These are phyloP conservation scores for Pleurotus sapidus DNA, from an alignment of 768 basidiomycete species.

Conservation along the genomic window DNA sequence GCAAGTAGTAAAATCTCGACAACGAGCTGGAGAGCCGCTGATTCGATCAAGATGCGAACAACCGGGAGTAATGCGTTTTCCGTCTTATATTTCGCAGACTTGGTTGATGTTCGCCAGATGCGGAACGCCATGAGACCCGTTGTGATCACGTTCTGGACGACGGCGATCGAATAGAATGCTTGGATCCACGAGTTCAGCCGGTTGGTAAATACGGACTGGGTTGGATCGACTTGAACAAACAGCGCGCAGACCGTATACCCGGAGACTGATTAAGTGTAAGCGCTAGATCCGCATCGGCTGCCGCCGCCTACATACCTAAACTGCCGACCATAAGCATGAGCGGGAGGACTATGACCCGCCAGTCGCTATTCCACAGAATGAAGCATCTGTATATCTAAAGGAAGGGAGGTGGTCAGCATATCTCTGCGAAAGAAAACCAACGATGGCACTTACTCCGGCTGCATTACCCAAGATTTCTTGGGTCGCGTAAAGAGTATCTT, in stretches of 20 bases:
- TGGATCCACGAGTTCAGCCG: slow-evolving; percentile 16
- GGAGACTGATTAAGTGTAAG: slow-evolving; percentile 10
- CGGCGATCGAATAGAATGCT: slow-evolving; percentile 16
- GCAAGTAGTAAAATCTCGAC: slow-evolving; percentile 15
- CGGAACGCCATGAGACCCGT: slow-evolving; percentile 18
- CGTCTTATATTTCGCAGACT: slow-evolving; percentile 10
- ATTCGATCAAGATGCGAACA: slow-evolving; percentile 15
- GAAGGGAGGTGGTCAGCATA: not conserved
- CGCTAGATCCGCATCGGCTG: not conserved
- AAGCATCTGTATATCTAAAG: slow-evolving; percentile 19
- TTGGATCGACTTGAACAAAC: slow-evolving; percentile 10
- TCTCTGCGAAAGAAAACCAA: not conserved
- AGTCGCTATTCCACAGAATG: slow-evolving; percentile 15
- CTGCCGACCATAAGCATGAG: slow-evolving; percentile 12
- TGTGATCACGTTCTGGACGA: slow-evolving; percentile 17
- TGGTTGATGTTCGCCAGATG: slow-evolving; percentile 12
- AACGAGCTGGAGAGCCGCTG: slow-evolving; percentile 16
- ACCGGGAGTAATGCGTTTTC: slow-evolving; percentile 11
- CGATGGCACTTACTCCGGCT: not conserved
- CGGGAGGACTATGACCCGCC: slow-evolving; percentile 12
- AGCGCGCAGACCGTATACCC: slow-evolving; percentile 14
- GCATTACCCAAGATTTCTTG: slow-evolving; percentile 18
- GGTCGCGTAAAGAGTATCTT: slow-evolving; percentile 13
- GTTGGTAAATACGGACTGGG: slow-evolving; percentile 11
- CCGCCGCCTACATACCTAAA: slow-evolving; percentile 7